Evolutionary conservation across 768 basidiomycete species (phyloP).

Genomic region (Boletellus ananas): DNA sequence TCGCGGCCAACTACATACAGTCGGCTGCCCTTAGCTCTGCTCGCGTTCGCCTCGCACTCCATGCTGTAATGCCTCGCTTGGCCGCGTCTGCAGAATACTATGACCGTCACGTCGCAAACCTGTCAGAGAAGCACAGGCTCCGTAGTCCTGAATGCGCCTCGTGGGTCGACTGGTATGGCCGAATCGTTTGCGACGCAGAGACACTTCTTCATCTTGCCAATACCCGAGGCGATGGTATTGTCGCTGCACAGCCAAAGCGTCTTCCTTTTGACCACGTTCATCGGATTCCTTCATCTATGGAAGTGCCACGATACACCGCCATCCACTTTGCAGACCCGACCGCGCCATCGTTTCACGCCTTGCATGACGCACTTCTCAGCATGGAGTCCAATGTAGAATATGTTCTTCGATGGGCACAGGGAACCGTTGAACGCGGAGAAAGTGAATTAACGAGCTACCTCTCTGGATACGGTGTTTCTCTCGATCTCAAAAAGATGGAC

Average conservation of each 20-base stretch:
- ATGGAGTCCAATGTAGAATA: slow-evolving; percentile 58
- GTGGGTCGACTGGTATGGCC: slow-evolving; percentile 85
- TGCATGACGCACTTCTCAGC: slow-evolving; percentile 64
- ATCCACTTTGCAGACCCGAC: slow-evolving; percentile 73
- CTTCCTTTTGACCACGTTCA: slow-evolving; percentile 79
- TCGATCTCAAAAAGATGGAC: slow-evolving; percentile 96
- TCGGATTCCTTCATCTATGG: slow-evolving; percentile 44
- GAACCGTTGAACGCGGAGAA: slow-evolving; percentile 35
- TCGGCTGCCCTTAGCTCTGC: slow-evolving; percentile 51
- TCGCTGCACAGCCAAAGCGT: slow-evolving; percentile 30
- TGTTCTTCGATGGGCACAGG: slow-evolving; percentile 51
- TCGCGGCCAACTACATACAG: slow-evolving; percentile 43
- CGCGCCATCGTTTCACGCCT: slow-evolving; percentile 62
- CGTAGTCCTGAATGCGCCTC: slow-evolving; percentile 45
- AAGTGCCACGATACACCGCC: slow-evolving; percentile 56
- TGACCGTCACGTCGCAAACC: slow-evolving; percentile 31
- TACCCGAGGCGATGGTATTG: slow-evolving; percentile 39
- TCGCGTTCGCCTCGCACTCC: slow-evolving; percentile 71
- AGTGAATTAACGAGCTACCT: slow-evolving; percentile 43
- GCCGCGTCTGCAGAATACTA: slow-evolving; percentile 84
- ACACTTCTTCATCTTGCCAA: slow-evolving; percentile 52
- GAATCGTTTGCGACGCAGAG: slow-evolving; percentile 64
- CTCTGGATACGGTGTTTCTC: slow-evolving; percentile 86
- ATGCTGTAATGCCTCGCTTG: slow-evolving; percentile 74
- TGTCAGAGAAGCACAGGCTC: slow-evolving; percentile 25